Evolutionary conservation across 2,329 filamentous ascomycete species (phyloP).

Genomic region (Penicillium verrucosum): DNA sequence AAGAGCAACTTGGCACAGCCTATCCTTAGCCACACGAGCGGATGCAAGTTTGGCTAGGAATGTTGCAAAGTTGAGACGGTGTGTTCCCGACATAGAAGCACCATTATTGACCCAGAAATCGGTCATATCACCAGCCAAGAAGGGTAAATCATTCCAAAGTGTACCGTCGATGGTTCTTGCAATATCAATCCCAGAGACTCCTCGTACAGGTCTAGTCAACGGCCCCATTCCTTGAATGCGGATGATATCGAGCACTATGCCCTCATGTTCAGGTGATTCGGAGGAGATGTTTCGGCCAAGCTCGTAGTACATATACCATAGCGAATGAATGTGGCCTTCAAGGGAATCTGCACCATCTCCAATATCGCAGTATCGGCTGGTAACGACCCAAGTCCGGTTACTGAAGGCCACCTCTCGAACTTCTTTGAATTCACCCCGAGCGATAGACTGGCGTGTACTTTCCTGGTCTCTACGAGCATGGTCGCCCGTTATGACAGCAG

Average conservation of each 20-base stretch:
- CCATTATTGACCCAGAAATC: conserved; percentile 18
- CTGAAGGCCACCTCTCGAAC: conserved; percentile 9
- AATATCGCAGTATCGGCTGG: conserved; percentile 15
- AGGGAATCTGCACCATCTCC: conserved; percentile 20
- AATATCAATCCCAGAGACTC: conserved; percentile 20
- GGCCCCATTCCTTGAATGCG: conserved; percentile 21
- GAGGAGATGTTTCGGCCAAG: conserved; percentile 12
- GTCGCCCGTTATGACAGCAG: neutral
- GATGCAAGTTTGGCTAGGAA: conserved; percentile 28
- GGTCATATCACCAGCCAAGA: conserved; percentile 24
- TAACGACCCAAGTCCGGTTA: conserved; percentile 16
- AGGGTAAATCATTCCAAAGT: conserved; percentile 26
- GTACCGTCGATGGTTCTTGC: conserved; percentile 23
- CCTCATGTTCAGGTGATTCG: conserved; percentile 20
- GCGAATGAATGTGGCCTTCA: conserved; percentile 15
- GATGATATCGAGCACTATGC: conserved; percentile 24
- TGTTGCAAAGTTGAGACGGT: conserved; percentile 20
- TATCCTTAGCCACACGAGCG: conserved; percentile 19
- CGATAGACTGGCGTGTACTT: neutral
- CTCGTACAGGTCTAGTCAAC: conserved; percentile 10
- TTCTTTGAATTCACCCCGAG: conserved; percentile 6
- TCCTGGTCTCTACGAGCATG: neutral
- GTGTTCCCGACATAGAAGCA: conserved; percentile 14
- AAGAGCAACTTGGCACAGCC: conserved; percentile 21
- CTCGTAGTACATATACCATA: conserved; percentile 27